A percentile compares a stretch with the other conserved stretches of the same genome.
Evolutionary conservation across 2,329 filamentous ascomycete species (phyloP).

Genomic region (Microascus cirrosus): DNA sequence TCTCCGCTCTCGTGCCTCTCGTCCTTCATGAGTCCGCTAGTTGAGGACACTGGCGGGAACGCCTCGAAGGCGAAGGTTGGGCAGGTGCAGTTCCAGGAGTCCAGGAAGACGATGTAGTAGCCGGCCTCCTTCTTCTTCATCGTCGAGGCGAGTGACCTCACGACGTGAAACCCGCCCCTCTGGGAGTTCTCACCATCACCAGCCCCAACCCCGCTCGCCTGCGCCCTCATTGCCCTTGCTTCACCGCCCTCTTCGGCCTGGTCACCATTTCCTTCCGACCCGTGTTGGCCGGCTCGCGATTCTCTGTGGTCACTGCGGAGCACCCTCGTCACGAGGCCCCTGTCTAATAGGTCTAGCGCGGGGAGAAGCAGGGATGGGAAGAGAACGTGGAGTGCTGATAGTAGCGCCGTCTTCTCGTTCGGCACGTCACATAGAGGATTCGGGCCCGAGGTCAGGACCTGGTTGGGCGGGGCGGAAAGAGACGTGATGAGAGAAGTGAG

Average conservation of each 20-base stretch:
- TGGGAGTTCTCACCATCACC: background rate
- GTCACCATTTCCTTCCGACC: background rate
- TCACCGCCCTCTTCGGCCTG: background rate
- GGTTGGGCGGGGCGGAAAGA: constrained; percentile 15
- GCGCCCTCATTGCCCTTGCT: background rate
- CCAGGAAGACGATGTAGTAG: constrained; percentile 59
- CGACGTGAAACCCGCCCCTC: constrained; percentile 40
- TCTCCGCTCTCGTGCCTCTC: background rate
- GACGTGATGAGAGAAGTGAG: constrained; percentile 36
- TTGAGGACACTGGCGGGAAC: constrained; percentile 35
- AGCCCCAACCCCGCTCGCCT: constrained; percentile 9
- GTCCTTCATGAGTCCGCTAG: background rate
- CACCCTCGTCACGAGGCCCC: constrained; percentile 54
- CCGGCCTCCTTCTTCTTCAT: constrained; percentile 4
- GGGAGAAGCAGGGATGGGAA: constrained; percentile 74
- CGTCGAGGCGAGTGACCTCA: constrained; percentile 44
- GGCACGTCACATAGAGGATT: constrained; percentile 14
- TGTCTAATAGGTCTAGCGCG: constrained; percentile 79
- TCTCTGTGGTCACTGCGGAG: background rate
- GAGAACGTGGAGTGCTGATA: constrained; percentile 76
- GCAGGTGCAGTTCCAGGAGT: constrained; percentile 83
- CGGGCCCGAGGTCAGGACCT: background rate
- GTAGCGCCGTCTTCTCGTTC: constrained; percentile 25
- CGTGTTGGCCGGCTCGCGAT: background rate
- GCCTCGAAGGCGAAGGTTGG: constrained; percentile 69